phyloP scores from a whole-genome alignment of 73 alveolate genomes.

The Tetrahymena elliotti region DNA sequence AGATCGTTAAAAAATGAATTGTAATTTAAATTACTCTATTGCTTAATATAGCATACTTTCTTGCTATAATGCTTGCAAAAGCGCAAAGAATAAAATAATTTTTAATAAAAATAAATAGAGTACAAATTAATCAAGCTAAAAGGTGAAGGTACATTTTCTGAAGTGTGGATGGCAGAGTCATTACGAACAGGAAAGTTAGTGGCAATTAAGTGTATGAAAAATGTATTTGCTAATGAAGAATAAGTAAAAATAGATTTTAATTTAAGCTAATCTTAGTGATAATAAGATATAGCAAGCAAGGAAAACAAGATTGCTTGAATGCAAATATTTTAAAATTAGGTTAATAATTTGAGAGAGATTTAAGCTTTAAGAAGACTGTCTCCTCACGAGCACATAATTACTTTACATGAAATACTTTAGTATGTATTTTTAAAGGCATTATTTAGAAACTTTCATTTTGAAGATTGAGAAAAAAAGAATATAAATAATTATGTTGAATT shows the following conservation, averaged over 20 bases:
- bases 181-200: constrained; percentile 72
- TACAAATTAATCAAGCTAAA: neutral
- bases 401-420: constrained; percentile 71
- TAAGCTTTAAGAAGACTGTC: constrained; percentile 79
- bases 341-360: constrained; percentile 69
- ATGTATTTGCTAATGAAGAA: constrained; percentile 52
- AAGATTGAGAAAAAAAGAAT: no score
- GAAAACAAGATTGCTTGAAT: neutral
- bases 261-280: neutral
- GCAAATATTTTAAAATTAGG: neutral
- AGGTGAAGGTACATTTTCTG: constrained; percentile 88
- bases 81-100: neutral
- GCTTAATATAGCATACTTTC: neutral
- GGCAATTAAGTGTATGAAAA: constrained; percentile 83
- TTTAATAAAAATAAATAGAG: neutral
- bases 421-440: neutral
- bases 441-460: neutral
- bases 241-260: constrained; percentile 43
- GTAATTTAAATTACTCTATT: neutral
- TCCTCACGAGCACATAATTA: constrained; percentile 77
- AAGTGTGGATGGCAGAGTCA: constrained; percentile 70
- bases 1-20: neutral
- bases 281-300: neutral
- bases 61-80: neutral
- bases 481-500: constrained; percentile 8